A percentile compares a stretch with the other conserved stretches of the same genome.
These are phyloP conservation scores for Fusarium buharicum DNA, from an alignment of 2,329 filamentous ascomycete genomes.

Conservation along the genomic window DNA sequence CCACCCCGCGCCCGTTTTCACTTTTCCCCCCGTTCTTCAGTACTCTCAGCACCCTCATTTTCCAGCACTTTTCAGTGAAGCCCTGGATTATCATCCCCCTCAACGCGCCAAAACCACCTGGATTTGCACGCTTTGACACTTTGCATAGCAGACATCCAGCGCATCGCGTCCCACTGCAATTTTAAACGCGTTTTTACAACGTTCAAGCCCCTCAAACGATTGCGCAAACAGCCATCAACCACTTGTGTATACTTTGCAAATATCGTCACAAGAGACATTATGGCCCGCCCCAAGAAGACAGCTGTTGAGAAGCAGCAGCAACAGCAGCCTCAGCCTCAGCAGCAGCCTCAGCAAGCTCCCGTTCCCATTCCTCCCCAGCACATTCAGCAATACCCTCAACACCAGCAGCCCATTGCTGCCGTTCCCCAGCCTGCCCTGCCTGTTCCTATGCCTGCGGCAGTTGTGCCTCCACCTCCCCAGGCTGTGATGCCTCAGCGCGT, in stretches of 20 bases:
- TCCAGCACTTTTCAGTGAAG: slow-evolving; percentile 39
- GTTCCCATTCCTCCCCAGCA: slow-evolving; percentile 44
- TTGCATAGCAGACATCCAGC: slow-evolving; percentile 32
- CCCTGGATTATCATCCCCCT: slow-evolving; percentile 33
- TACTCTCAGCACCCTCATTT: slow-evolving; percentile 45
- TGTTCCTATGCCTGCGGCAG: slow-evolving; percentile 45
- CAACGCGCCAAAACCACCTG: slow-evolving; percentile 43
- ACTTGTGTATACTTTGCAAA: neutral
- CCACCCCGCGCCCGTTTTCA: slow-evolving; percentile 48
- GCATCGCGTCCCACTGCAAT: slow-evolving; percentile 33
- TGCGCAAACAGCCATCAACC: slow-evolving; percentile 15
- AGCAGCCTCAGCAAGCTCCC: slow-evolving; percentile 48
- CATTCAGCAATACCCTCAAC: slow-evolving; percentile 37
- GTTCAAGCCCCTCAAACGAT: slow-evolving; percentile 7
- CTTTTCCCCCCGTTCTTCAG: slow-evolving; percentile 47
- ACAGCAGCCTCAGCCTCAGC: neutral
- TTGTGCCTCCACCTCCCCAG: slow-evolving; percentile 35
- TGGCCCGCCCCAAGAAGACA: slow-evolving; percentile 61
- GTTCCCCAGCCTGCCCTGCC: slow-evolving; percentile 55
- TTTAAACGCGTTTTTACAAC: slow-evolving; percentile 24
- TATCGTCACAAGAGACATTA: slow-evolving; percentile 38
- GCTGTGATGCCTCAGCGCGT: slow-evolving; percentile 48
- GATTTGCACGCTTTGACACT: slow-evolving; percentile 43
- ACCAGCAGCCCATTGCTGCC: slow-evolving; percentile 46
- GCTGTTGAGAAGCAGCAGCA: slow-evolving; percentile 47